Base-by-base conservation (phyloP, 2,329 filamentous ascomycete genomes). In the Xylariaceae sp. region DNA sequence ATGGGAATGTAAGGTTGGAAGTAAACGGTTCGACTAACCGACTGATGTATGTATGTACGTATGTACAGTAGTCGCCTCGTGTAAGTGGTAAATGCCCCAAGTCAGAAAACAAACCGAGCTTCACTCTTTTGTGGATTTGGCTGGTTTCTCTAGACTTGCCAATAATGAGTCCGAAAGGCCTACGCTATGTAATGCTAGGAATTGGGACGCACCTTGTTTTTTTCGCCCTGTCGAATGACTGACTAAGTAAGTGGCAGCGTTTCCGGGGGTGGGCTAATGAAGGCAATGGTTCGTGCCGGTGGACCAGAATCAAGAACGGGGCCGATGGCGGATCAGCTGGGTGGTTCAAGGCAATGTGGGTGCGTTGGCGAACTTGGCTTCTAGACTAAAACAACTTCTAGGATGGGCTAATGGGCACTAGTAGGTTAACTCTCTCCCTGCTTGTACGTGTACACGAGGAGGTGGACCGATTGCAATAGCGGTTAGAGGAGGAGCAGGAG, bases 311-410 rank as follows among this genome's bases (percentile, higher is more conserved):
- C 40, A 56, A 57, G n/a, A 59, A 61, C 59, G 62, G 63, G 63
- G 59, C 62, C 60, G 61, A 62, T 63, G 65, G 63, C 58, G 63
- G 64, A 67, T 67, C 63, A 66, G 59, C 60, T 65, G 67, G 60
- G 61, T 61, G 63, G 62, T 56, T 56, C 60, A 57, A 60, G 58
- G 51, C 54, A 52, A 56, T 57, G 59, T 58, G 56, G 63, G 56
- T 54, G 50, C 61, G 60, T 57, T 64, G 58, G 64, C 63, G 61
- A 60, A 51, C 56, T 57, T 60, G 57, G 61, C 54, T 60, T 50
- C 48, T 43, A 58, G 58, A 59, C 51, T 61, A 65, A 65, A 55
- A 59, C 53, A 47, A 60, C 51, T 58, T 62, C 56, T 65, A 64
- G 62, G 60, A 64, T 59, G 49, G 61, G 61, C 61, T 65, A 62